Conservation (phyloP, 306 rosid genomes). For the Rosa persica region DNA sequence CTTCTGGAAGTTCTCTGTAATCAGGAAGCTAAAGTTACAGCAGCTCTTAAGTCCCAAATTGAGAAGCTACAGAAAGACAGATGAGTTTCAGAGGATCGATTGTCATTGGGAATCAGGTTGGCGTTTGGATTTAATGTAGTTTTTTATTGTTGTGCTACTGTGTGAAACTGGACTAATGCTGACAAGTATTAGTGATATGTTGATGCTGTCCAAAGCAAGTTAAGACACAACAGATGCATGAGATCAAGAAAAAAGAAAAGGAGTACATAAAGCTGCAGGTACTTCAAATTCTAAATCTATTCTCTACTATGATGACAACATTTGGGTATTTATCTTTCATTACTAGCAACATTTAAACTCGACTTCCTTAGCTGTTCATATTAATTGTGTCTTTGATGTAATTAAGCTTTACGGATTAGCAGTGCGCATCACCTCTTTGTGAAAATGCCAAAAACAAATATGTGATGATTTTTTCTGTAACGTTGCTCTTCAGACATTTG, state of each 20-base stretch:
- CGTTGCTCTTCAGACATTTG: too few species aligned
- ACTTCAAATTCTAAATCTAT: conserved; percentile 14
- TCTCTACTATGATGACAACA: conserved; percentile 10
- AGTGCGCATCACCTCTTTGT: too few species aligned
- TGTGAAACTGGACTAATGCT: conserved; percentile 33
- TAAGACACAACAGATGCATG: conserved; percentile 90
- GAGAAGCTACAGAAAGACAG: conserved; percentile 95
- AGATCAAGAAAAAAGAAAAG: conserved; percentile 97
- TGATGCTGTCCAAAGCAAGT: conserved; percentile 71
- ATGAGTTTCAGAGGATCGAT: conserved; percentile 97
- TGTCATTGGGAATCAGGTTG: conserved; percentile 94
- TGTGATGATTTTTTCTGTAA: too few species aligned
- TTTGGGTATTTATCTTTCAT: conserved; percentile 9
- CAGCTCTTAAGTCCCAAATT: conserved; percentile 83
- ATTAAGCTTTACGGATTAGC: too few species aligned
- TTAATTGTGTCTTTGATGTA: too few species aligned
- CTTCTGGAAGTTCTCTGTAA: conserved; percentile 12
- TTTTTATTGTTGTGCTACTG: conserved; percentile 17
- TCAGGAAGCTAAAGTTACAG: conserved; percentile 88
- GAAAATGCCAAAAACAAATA: too few species aligned
- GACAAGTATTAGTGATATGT: conserved; percentile 22
- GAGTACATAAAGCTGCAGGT: conserved; percentile 98
- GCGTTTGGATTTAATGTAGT: conserved; percentile 19
- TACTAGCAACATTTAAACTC: too few species aligned
- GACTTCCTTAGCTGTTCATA: too few species aligned